phyloP scores from a whole-genome alignment of 139 green algal species.

The Edaphochlamys debaryana region DNA sequence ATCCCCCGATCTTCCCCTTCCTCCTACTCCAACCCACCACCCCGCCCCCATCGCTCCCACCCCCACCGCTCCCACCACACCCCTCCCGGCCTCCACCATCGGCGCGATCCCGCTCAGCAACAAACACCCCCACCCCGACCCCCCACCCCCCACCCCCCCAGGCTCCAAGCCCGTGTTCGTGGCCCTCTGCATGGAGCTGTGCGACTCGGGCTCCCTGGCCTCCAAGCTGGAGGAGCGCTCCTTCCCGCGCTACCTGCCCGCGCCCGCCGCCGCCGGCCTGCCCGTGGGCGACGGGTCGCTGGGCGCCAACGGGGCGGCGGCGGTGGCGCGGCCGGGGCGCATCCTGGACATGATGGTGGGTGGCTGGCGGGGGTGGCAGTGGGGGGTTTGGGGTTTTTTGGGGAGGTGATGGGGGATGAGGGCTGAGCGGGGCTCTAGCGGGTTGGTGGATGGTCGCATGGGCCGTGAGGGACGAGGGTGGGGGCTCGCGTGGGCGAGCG shows the following conservation, averaged over 20 bases:
- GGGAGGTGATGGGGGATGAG: background rate
- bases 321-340: background rate
- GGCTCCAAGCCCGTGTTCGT: slow-evolving; percentile 35
- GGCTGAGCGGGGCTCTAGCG: background rate
- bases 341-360: slow-evolving; percentile 38
- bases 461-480: no score
- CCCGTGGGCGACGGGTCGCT: background rate
- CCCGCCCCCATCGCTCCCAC: background rate
- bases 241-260: slow-evolving; percentile 8
- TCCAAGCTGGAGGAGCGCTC: slow-evolving; percentile 29
- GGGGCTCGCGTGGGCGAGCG: no score
- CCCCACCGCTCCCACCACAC: background rate
- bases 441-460: no score
- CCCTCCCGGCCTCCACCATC: no score
- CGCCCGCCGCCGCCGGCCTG: no score
- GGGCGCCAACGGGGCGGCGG: background rate
- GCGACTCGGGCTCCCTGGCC: slow-evolving; percentile 23
- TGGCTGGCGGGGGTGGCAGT: background rate
- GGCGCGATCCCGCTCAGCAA: background rate
- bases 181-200: slow-evolving; percentile 39
- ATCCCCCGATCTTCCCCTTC: no score
- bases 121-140: background rate
- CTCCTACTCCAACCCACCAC: background rate
- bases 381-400: no score
- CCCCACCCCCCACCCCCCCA: background rate